Percentiles rank a stretch among this genome's conserved stretches.
These are phyloP conservation scores for Orbilia oligospora DNA, from an alignment of 2,329 filamentous ascomycete genomes.

Conservation along the genomic window DNA sequence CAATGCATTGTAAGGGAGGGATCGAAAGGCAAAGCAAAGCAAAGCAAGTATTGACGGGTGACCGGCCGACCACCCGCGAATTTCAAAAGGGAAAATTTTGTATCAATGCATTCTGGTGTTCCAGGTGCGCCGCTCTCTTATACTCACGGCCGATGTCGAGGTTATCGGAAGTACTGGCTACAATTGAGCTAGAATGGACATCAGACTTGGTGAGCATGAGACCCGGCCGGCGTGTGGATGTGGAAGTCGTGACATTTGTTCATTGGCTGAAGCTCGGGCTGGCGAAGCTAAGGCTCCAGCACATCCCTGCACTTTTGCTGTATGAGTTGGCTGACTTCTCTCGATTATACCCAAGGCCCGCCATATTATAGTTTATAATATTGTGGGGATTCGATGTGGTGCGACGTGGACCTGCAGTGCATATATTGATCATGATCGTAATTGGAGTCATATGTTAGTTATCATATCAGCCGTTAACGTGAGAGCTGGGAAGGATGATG, in stretches of 20 bases:
- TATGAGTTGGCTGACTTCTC: conserved; percentile 29
- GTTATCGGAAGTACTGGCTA: conserved; percentile 23
- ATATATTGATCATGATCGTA: background rate
- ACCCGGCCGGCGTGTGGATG: background rate
- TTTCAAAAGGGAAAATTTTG: conserved; percentile 16
- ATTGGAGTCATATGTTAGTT: conserved; percentile 15
- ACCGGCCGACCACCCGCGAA: conserved; percentile 46
- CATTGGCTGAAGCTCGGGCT: conserved; percentile 26
- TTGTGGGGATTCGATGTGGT: conserved; percentile 22
- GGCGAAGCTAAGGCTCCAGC: conserved; percentile 35
- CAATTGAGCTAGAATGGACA: background rate
- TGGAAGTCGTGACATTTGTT: conserved; percentile 43
- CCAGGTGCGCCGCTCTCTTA: conserved; percentile 41
- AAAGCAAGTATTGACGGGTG: conserved; percentile 26
- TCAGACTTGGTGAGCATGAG: conserved; percentile 2
- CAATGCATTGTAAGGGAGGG: background rate
- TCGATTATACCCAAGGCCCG: background rate
- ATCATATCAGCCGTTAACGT: conserved; percentile 9
- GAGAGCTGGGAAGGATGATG: background rate
- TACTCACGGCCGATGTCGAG: conserved; percentile 24
- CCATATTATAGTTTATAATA: background rate
- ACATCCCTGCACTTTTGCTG: conserved; percentile 43
- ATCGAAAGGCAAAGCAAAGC: conserved; percentile 1
- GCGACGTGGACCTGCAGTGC: conserved; percentile 54
- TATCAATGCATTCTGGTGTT: conserved; percentile 37